phyloP scores from a whole-genome alignment of 2,329 filamentous ascomycete species.

The Stemphylium lycopersici region DNA sequence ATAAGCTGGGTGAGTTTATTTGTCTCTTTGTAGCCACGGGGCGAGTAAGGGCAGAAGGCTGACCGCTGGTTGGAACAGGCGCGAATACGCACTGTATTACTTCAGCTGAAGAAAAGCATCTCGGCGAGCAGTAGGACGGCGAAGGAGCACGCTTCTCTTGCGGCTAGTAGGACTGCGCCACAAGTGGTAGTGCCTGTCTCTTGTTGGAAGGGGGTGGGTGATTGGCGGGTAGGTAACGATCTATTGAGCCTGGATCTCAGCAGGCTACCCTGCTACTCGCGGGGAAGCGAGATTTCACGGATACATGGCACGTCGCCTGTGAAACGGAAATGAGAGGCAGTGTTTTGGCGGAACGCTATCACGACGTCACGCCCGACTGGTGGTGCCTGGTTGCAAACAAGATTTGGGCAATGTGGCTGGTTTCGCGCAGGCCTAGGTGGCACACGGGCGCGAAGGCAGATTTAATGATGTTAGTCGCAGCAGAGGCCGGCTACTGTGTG shows the following conservation, averaged over 20 bases:
- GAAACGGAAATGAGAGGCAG: constrained; percentile 19
- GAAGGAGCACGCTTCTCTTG: constrained; percentile 35
- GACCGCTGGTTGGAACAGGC: constrained; percentile 34
- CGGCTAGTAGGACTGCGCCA: constrained; percentile 39
- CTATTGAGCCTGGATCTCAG: constrained; percentile 5
- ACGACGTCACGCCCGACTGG: constrained; percentile 21
- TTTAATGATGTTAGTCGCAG: neutral
- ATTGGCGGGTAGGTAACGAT: constrained; percentile 1
- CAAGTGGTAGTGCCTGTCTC: constrained; percentile 9
- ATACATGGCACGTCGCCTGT: neutral
- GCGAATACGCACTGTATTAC: constrained; percentile 90
- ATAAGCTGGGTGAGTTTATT: constrained; percentile 73
- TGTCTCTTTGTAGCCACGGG: constrained; percentile 1
- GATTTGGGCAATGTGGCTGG: constrained; percentile 22
- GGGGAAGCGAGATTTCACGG: constrained; percentile 18
- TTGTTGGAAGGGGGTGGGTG: neutral
- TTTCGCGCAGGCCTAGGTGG: constrained; percentile 1
- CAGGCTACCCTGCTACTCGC: constrained; percentile 3
- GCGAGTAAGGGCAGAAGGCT: constrained; percentile 17
- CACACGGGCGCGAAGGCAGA: constrained; percentile 8
- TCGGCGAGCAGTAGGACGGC: constrained; percentile 52
- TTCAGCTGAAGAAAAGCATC: constrained; percentile 75
- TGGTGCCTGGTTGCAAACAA: constrained; percentile 25
- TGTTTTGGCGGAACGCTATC: constrained; percentile 10
- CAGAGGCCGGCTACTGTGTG: constrained; percentile 8